phyloP scores from a whole-genome alignment of 2,329 filamentous ascomycete species.

The Tolypocladium endophyticum region DNA sequence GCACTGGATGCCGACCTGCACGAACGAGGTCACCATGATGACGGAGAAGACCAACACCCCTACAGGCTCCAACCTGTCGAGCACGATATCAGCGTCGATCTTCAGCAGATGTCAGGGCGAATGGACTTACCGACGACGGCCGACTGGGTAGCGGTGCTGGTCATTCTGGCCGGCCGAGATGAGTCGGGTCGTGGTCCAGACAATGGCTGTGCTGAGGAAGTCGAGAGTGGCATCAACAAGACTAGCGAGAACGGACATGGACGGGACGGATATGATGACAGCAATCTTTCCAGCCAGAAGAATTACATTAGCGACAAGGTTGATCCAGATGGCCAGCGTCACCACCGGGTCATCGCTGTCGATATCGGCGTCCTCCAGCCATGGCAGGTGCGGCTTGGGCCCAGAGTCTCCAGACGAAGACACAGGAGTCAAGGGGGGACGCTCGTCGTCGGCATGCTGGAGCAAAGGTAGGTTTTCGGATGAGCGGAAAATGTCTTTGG shows the following conservation, averaged over 20 bases:
- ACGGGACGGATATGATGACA: constrained; percentile 68
- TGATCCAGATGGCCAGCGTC: constrained; percentile 79
- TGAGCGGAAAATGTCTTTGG: constrained; percentile 74
- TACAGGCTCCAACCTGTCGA: constrained; percentile 59
- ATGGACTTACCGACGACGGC: constrained; percentile 43
- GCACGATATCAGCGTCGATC: constrained; percentile 5
- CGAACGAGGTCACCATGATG: constrained; percentile 79
- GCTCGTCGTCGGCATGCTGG: constrained; percentile 31
- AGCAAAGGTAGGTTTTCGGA: constrained; percentile 61
- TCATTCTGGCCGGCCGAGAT: constrained; percentile 57
- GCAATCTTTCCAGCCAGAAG: constrained; percentile 67
- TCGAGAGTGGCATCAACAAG: constrained; percentile 72
- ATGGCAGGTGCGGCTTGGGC: constrained; percentile 51
- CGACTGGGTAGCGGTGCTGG: constrained; percentile 68
- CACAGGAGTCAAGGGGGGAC: constrained; percentile 20
- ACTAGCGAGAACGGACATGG: constrained; percentile 70
- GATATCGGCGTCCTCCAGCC: constrained; percentile 60
- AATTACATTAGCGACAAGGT: constrained; percentile 66
- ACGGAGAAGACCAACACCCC: constrained; percentile 74
- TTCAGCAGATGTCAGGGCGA: background rate
- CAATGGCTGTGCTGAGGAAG: constrained; percentile 71
- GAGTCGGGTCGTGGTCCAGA: constrained; percentile 66
- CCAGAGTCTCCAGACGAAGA: constrained; percentile 15
- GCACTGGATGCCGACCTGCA: constrained; percentile 65
- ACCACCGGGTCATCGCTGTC: constrained; percentile 69